phyloP scores from a whole-genome alignment of 2,329 filamentous ascomycete genomes.

The Ceratocystis harringtonii region DNA sequence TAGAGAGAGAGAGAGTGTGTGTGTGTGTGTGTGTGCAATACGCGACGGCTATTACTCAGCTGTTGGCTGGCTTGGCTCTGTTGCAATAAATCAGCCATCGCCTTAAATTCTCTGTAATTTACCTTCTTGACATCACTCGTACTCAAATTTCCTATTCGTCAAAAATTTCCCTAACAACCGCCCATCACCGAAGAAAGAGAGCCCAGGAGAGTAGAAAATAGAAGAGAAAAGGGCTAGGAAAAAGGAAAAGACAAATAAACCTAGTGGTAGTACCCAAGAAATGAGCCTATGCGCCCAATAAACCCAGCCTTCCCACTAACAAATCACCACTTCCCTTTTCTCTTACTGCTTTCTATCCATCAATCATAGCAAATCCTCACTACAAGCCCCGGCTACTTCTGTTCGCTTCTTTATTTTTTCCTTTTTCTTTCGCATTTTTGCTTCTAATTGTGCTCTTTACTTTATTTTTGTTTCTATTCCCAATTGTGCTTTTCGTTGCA shows the following conservation, averaged over 20 bases:
- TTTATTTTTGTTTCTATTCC: too few species aligned
- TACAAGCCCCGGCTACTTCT: neutral
- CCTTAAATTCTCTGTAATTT: too few species aligned
- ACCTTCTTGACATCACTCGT: neutral
- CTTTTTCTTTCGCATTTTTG: neutral
- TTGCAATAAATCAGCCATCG: too few species aligned
- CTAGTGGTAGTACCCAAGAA: neutral
- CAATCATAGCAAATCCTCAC: neutral
- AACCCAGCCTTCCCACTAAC: slow-evolving; percentile 7
- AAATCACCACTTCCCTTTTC: neutral
- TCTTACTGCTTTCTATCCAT: slow-evolving; percentile 3
- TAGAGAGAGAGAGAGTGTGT: too few species aligned
- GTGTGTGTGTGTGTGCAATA: too few species aligned
- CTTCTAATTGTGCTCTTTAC: neutral
- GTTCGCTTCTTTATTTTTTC: neutral
- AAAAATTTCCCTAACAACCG: neutral
- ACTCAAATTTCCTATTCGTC: neutral
- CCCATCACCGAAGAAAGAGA: neutral
- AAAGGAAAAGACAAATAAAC: neutral
- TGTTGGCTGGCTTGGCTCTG: too few species aligned
- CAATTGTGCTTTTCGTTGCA: too few species aligned
- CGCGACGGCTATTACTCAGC: too few species aligned
- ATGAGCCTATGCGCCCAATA: neutral
- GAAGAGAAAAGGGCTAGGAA: neutral
- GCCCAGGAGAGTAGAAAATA: neutral